Evolutionary conservation across 192 early-diverging fungal genomes (phyloP), one percentile per base, ranked within the genome.

Genomic region (Coemansia sp.): DNA sequence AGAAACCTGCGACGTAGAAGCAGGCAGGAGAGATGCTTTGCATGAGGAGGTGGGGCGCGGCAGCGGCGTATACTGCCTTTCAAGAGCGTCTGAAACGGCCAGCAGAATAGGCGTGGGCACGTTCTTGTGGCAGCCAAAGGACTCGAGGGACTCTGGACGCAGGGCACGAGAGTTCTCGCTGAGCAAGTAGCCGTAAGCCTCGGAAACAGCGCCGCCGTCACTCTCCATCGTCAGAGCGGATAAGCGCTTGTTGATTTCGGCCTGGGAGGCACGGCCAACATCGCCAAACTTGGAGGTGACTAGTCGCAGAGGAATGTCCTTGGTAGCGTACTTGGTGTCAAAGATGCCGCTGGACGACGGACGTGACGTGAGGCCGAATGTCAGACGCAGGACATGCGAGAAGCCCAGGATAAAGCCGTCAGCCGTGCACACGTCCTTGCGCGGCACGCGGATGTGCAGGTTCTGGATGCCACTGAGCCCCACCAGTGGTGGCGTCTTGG

Each of bases 261-360:
- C 79, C 68, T 82, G 79, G 61, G 79, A 82, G 65, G 65, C 67
- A 11, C 74, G 74, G 4, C 79, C 79, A 8, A 82, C 75, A 49
- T 82, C 75, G 51, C 79, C 79, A 66, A 82, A 82, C 67, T 82
- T 82, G 45, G 75, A 77, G 8, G 79, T 82, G 25, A 82, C 79
- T 46, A 82, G 58, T 2, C 79, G 79, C 59, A 82, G 50, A 7
- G 79, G 79, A 4, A 82, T 68, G 13, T 82, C 79, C 69, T 82
- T 82, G 19, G 75, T 82, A 10, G 75, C 69, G 25, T 77, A 71
- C 48, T 71, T 70, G 46, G 75, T 76, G 65, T 81, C 75, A 22
- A 74, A 70, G n/a, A 46, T 60, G 44, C 71, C 69, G 58, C 51
- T 65, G 11, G n/a, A 9, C 8, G 65, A 63, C 40, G 75, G 66